Percentiles rank a stretch among this genome's conserved stretches.
phyloP scores from a whole-genome alignment of 257 asterid species.

The Petunia secreta region DNA sequence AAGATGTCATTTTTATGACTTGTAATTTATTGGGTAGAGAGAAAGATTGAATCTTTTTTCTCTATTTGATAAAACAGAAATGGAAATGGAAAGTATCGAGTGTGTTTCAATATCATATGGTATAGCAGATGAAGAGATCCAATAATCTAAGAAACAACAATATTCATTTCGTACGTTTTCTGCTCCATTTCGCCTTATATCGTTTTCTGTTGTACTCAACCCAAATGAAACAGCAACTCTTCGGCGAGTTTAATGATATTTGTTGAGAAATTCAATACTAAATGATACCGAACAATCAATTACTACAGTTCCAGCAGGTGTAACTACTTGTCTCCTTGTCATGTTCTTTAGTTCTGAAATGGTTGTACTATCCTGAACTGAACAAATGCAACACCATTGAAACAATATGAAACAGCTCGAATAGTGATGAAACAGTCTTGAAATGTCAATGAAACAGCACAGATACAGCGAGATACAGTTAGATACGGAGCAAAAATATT shows the following conservation, averaged over 20 bases:
- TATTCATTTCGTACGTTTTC: no score
- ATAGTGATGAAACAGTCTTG: no score
- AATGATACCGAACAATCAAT: constrained; percentile 11
- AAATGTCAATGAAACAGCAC: no score
- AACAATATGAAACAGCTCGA: no score
- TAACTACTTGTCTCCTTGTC: not conserved
- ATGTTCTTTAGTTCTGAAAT: not conserved
- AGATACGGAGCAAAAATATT: no score
- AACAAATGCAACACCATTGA: no score
- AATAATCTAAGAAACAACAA: not conserved
- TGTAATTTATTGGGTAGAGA: constrained; percentile 20
- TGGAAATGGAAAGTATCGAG: constrained; percentile 75
- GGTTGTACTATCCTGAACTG: not conserved
- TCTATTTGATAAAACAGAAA: constrained; percentile 26
- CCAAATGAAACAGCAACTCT: not conserved
- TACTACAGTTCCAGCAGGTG: constrained; percentile 7
- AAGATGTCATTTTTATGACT: constrained; percentile 16
- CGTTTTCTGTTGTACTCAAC: constrained; percentile 16
- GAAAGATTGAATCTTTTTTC: constrained; percentile 23
- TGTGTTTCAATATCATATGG: constrained; percentile 72
- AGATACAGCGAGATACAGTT: no score
- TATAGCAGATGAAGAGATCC: constrained; percentile 80
- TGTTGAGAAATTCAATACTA: constrained; percentile 16
- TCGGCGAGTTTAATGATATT: constrained; percentile 25
- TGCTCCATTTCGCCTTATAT: not conserved